phyloP scores from a whole-genome alignment of 2,329 filamentous ascomycete species.

The Arthrobotrys megalospora region DNA sequence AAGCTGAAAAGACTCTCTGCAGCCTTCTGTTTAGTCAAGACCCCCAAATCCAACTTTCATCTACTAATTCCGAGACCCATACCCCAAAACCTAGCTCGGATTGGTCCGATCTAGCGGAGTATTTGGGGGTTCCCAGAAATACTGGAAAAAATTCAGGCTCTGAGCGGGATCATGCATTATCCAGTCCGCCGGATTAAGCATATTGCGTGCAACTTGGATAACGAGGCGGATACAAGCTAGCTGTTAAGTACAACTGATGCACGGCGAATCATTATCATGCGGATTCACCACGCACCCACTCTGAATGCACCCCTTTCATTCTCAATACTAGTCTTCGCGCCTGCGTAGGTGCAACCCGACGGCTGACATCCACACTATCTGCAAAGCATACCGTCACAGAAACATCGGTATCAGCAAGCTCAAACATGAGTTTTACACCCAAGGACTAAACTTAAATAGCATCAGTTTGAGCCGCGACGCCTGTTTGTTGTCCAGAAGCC shows the following conservation, averaged over 20 bases:
- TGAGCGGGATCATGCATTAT: slow-evolving; percentile 14
- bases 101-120: background rate
- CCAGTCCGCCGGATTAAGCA: slow-evolving; percentile 13
- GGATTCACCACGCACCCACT: background rate
- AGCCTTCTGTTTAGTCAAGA: slow-evolving; percentile 19
- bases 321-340: too few relatives aligned
- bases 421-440: too few relatives aligned
- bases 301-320: background rate
- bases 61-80: slow-evolving; percentile 6
- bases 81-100: background rate
- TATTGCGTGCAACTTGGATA: slow-evolving; percentile 1
- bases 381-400: background rate
- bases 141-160: background rate
- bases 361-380: background rate
- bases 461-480: too few relatives aligned
- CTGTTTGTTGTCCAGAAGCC: background rate
- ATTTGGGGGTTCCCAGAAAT: background rate
- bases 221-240: background rate
- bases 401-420: background rate
- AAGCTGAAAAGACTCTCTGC: slow-evolving; percentile 21
- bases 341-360: too few relatives aligned
- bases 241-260: background rate
- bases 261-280: background rate
- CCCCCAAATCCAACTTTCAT: slow-evolving; percentile 8
- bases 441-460: background rate